Base-by-base conservation (phyloP, 1,139 yeast species). In the Debaryomycetaceae sp. region DNA sequence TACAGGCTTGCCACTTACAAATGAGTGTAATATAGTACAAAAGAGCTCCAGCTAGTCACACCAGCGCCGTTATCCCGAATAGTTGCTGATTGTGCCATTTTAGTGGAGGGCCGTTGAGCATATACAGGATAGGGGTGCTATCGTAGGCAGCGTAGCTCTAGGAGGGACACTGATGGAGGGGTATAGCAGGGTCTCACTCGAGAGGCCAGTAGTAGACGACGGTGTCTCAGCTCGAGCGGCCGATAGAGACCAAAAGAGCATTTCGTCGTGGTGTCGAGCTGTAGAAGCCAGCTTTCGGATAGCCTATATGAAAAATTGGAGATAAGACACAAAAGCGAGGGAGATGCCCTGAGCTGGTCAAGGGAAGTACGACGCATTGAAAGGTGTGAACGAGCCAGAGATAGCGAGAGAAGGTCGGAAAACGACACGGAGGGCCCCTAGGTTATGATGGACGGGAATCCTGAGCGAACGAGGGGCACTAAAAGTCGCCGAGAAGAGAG, bases 81-180 rank as follows among this genome's bases (percentile, higher is more conserved):
- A 31, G 41, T 38, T 11, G 27, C 7, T 38, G 8, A 17, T 34
- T 17, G 37, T 38, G 36, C 41, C 41, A 31, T 38, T 31, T 31
- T 38, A 31, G 41, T 31, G 36, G 11, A 20, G 13, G 36, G 41
- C 31, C 8, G 8, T 8, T 27, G 11, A 8, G 11, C 31, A 27
- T 27, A 27, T 27, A 27, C 31, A 27, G 31, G 31, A 27, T 27
- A 17, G 20, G 20, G 20, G 20, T 4, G 20, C 20, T 17, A 17
- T 17, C 20, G 2, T 17, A 17, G 20, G 20, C 20, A 17, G 20
- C 20, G 20, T 17, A 17, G 20, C 20, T 17, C 20, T 4, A 17
- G 20, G 20, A 17, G 20, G 20, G 20, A 17, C 20, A 4, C 20
- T 17, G 20, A 17, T 2, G 3, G 20, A 17, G 20, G 20, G 20